Evolutionary conservation across 2,329 filamentous ascomycete genomes (phyloP).

Genomic region (Hortaea sp.): DNA sequence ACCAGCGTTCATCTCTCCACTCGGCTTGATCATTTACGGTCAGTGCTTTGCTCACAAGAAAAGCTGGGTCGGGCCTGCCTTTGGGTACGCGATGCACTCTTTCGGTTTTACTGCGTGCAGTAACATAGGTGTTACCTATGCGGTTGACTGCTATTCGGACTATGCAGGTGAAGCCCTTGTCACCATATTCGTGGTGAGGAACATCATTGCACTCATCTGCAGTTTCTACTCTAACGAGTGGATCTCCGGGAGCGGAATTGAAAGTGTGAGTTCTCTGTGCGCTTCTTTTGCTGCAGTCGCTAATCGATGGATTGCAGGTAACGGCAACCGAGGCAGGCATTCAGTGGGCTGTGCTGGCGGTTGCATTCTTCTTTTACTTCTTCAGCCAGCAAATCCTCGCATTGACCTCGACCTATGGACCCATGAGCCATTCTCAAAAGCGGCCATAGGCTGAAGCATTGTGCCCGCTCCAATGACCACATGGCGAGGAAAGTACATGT

Average conservation of each 20-base stretch:
- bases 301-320: constrained; percentile 1
- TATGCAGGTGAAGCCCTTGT: constrained; percentile 22
- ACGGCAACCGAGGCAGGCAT: constrained; percentile 21
- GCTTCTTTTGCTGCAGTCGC: not conserved
- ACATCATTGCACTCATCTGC: constrained; percentile 18
- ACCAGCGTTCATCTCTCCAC: constrained; percentile 18
- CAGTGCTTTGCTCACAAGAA: constrained; percentile 13
- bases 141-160: constrained; percentile 19
- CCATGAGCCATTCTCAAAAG: too few relatives aligned
- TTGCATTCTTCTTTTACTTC: constrained; percentile 11
- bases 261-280: constrained; percentile 2
- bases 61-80: constrained; percentile 13
- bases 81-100: constrained; percentile 22
- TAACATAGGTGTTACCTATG: constrained; percentile 21
- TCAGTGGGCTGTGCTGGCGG: constrained; percentile 13
- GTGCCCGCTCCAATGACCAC: too few relatives aligned
- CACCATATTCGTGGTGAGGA: constrained; percentile 21
- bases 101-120: constrained; percentile 22
- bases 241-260: constrained; percentile 12
- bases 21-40: constrained; percentile 25
- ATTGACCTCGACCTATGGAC: constrained; percentile 10
- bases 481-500: too few relatives aligned
- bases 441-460: too few relatives aligned
- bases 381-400: constrained; percentile 6
- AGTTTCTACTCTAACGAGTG: constrained; percentile 19